Conservation (phyloP, 75 land plant species). For the Pinus tabuliformis region DNA sequence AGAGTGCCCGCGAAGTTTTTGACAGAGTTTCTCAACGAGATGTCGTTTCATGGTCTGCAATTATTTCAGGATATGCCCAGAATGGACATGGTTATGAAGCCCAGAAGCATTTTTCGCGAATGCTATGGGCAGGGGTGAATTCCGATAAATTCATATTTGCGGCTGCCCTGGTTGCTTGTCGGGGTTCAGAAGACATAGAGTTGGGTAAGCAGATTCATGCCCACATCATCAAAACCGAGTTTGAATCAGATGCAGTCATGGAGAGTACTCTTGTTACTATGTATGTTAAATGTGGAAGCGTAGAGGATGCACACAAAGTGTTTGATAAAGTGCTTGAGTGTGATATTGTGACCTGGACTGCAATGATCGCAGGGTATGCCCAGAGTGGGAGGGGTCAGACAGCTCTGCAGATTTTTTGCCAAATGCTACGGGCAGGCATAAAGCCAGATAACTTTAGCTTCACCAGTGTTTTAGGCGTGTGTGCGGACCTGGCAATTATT, state of each 20-base stretch:
- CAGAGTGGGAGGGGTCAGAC: conserved; percentile 36
- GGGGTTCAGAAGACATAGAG: conserved; percentile 15
- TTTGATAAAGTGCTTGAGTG: conserved; percentile 45
- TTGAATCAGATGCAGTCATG: conserved; percentile 41
- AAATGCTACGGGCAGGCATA: conserved; percentile 40
- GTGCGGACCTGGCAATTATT: conserved; percentile 36
- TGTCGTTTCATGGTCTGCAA: conserved; percentile 64
- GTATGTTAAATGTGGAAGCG: conserved; percentile 42
- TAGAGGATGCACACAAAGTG: conserved; percentile 42
- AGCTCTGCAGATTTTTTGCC: conserved; percentile 30
- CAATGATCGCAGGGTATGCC: conserved; percentile 62
- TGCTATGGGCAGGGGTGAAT: conserved; percentile 48
- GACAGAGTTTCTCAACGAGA: conserved; percentile 42
- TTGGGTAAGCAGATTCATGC: conserved; percentile 49
- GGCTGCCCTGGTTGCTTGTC: conserved; percentile 37
- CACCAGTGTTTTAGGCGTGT: conserved; percentile 46
- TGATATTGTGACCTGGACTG: conserved; percentile 56
- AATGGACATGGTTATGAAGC: conserved; percentile 63
- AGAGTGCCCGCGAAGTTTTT: conserved; percentile 45
- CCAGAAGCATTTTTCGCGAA: conserved; percentile 42
- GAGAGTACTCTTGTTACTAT: conserved; percentile 59
- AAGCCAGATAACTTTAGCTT: conserved; percentile 46
- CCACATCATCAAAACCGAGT: conserved; percentile 35
- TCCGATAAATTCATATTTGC: conserved; percentile 56
- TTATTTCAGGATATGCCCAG: conserved; percentile 73